phyloP scores from a whole-genome alignment of 202 grass and related monocot genomes.

The Alloteropsis angusta region DNA sequence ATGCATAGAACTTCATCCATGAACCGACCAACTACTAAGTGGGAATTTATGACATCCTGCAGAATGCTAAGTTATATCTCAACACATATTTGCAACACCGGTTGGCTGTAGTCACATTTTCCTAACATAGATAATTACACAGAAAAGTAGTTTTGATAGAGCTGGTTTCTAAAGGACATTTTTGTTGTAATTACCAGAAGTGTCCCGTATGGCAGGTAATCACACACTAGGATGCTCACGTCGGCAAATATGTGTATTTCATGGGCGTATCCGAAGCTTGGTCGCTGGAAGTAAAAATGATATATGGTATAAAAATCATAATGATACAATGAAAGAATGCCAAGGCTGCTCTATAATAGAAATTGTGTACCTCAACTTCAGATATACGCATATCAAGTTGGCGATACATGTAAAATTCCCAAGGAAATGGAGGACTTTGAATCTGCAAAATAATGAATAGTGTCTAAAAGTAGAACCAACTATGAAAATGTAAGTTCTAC shows the following conservation, averaged over 20 bases:
- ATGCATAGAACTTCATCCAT: constrained; percentile 91
- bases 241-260: constrained; percentile 75
- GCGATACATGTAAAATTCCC: constrained; percentile 97
- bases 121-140: constrained; percentile 7
- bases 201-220: constrained; percentile 75
- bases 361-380: constrained; percentile 52
- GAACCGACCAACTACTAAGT: constrained; percentile 38
- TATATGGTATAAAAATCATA: constrained; percentile 13
- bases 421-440: constrained; percentile 71
- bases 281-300: constrained; percentile 48
- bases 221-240: constrained; percentile 66
- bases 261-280: constrained; percentile 63
- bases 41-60: constrained; percentile 82
- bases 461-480: constrained; percentile 16
- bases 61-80: background rate
- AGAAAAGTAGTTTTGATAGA: background rate
- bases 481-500: constrained; percentile 10
- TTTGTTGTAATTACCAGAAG: constrained; percentile 65
- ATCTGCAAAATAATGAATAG: constrained; percentile 51
- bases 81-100: constrained; percentile 17
- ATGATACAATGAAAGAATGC: background rate
- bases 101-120: constrained; percentile 8
- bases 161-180: background rate
- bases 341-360: constrained; percentile 14
- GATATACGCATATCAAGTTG: constrained; percentile 75